Base-by-base conservation (phyloP, 495 filamentous ascomycete genomes). In the Usnea hakonensis region DNA sequence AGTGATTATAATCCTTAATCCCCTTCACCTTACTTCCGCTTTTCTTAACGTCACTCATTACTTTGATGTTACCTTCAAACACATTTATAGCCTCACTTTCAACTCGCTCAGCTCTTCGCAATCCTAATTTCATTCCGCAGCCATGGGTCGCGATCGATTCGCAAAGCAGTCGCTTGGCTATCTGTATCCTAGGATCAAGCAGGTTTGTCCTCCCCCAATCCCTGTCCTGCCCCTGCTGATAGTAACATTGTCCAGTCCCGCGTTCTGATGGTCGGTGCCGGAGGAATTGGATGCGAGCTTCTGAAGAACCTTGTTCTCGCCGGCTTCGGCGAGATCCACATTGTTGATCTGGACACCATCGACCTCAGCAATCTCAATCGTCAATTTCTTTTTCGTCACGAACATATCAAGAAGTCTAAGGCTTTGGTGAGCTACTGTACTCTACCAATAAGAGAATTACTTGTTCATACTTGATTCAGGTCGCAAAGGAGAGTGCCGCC, bases 381-480 rank as follows among this genome's bases (percentile, higher is more conserved):
- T 21, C 94, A 99, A 71, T 99, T 99, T 68, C 86, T 99, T 55
- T 99, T 99, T 76, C 84, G 92, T 50, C 88, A 93, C 68, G 91
- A 97, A 69, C 94, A 99, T 69, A 97, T 99, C 75, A 96, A 96
- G 72, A 96, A 96, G 70, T 83, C 94, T 8, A 99, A 99, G 71
- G 93, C 94, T 63, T 76, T 96, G 76, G 94, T 95, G 79, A 66
- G 87, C 75, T 36, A 43, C 32, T 17, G 26, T 28, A 32, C 7
- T 23, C 30, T 28, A 28, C 57, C 32, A 26, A 16, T 10, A 13
- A 36, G 55, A 30, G 17, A 46, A 46, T n/a, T 10, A 36, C 10
- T 26, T 55, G 43, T 41, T 46, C 73, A 33, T 46, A 54, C 13
- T 58, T 57, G 3, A 26, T 60, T 28, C 73, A 96, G 91, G 90